Conservation (phyloP, 345 rosid genomes). For the Eucalyptus pumila region DNA sequence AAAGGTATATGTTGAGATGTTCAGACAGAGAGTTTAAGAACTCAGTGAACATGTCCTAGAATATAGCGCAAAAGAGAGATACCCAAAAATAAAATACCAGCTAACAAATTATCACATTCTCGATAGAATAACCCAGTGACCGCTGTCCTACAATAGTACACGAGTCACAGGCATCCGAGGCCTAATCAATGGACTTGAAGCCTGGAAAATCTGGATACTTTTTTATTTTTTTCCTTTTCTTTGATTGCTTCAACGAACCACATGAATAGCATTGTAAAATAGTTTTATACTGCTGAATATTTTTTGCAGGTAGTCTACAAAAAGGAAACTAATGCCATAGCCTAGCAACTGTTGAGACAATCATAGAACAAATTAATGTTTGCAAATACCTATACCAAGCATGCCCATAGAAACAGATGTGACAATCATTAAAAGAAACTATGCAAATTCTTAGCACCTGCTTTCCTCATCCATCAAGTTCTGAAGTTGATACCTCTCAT, state of each 20-base stretch:
- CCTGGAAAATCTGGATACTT: background rate
- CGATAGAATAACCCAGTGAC: background rate
- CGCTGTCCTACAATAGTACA: background rate
- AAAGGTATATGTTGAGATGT: background rate
- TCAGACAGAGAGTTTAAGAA: background rate
- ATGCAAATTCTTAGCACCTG: conserved; percentile 24
- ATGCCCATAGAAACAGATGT: background rate
- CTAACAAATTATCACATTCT: background rate
- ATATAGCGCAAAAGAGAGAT: background rate
- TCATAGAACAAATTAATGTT: background rate
- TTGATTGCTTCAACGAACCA: background rate
- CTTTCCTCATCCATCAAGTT: conserved; percentile 30
- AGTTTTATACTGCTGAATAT: background rate
- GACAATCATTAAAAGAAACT: background rate
- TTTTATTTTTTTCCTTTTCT: background rate
- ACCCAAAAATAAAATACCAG: background rate
- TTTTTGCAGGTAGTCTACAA: background rate
- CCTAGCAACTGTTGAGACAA: background rate
- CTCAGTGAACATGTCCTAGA: background rate
- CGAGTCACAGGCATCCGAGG: background rate
- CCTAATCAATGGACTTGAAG: background rate
- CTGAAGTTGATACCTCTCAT: conserved; percentile 44
- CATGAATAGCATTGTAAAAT: background rate
- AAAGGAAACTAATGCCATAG: background rate
- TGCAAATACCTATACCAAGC: background rate